Evolutionary conservation across 2,329 filamentous ascomycete species (phyloP), one percentile per base, ranked within the genome.

Genomic region (Epicoccum sorghinum): DNA sequence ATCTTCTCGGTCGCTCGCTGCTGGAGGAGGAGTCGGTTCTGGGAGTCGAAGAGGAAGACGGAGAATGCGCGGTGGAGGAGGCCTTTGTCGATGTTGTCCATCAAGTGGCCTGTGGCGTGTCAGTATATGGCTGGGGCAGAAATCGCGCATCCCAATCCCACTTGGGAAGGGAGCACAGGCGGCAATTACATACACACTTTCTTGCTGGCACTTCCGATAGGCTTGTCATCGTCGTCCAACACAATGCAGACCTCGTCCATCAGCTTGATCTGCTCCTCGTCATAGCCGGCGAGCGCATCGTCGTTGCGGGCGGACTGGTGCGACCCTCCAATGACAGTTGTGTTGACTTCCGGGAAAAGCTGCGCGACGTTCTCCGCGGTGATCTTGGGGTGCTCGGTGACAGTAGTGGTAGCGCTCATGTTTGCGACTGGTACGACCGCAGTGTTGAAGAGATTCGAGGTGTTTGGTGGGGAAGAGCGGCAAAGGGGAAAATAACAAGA

Each of bases 241-340:
- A 99, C 95, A 74, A 99, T 98, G 83, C 95, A 99, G 44, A 97
- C 89, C 80, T 98, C 95, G 70, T 99, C 93, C 95, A 99, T 99
- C 69, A 99, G 80, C 45, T 93, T 88, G 69, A 97, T 96, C 80
- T 99, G 95, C 81, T 98, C 93, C 75, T 90, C 93, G 80, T 98
- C 93, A 80, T 98, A 96, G 46, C 93, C 95, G 52, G 89, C 89
- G 39, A 98, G 83, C 54, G 91, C 91, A 60, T 79, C 78, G 66
- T 88, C 87, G 70, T 71, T 66, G n/a, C 73, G 71, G 53, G 72
- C 72, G 41, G 82, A 85, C 57, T 86, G 68, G 86, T 77, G 89
- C 82, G 75, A 87, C 85, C 75, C 77, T 46, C 79, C 78, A 47
- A 84, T 84, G 45, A 87, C 78, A 13, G 78, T 79, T 23, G 84